Evolutionary conservation across 2,329 filamentous ascomycete genomes (phyloP).

Genomic region (Tolypocladium album): DNA sequence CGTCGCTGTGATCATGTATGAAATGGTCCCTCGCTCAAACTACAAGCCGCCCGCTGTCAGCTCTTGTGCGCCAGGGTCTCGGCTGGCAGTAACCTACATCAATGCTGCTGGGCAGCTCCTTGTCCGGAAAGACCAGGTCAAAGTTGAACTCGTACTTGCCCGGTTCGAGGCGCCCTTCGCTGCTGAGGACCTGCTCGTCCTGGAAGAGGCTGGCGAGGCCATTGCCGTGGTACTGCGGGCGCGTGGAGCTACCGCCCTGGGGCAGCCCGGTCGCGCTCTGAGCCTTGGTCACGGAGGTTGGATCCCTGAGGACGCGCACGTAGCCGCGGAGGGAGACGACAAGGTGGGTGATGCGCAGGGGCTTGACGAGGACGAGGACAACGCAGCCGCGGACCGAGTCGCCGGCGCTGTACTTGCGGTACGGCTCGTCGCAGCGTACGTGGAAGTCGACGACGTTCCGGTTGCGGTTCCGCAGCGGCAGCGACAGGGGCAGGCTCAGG

Average conservation of each 20-base stretch:
- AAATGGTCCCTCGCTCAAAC: conserved; percentile 92
- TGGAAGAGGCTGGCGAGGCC: conserved; percentile 74
- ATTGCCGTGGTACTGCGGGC: conserved; percentile 57
- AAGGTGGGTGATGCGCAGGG: conserved; percentile 68
- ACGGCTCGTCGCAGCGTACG: conserved; percentile 65
- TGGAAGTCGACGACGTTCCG: conserved; percentile 70
- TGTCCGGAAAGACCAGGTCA: conserved; percentile 57
- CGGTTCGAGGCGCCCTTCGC: conserved; percentile 63
- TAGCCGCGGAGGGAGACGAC: conserved; percentile 70
- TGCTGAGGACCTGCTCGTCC: conserved; percentile 71
- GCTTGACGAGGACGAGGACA: conserved; percentile 61
- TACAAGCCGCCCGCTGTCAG: conserved; percentile 25
- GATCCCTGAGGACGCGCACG: conserved; percentile 67
- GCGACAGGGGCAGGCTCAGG: conserved; percentile 36
- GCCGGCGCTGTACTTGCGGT: conserved; percentile 65
- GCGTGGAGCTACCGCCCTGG: conserved; percentile 23
- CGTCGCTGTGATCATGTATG: conserved; percentile 83
- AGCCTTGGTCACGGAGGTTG: conserved; percentile 43
- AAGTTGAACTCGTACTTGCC: conserved; percentile 74
- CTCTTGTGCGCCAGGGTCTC: neutral
- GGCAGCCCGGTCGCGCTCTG: conserved; percentile 31
- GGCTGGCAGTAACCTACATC: conserved; percentile 53
- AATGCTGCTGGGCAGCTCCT: conserved; percentile 78
- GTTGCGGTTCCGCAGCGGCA: conserved; percentile 38
- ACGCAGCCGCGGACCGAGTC: conserved; percentile 66